Conservation (phyloP, 2,329 filamentous ascomycete species). For the Aureobasidium namibiae region DNA sequence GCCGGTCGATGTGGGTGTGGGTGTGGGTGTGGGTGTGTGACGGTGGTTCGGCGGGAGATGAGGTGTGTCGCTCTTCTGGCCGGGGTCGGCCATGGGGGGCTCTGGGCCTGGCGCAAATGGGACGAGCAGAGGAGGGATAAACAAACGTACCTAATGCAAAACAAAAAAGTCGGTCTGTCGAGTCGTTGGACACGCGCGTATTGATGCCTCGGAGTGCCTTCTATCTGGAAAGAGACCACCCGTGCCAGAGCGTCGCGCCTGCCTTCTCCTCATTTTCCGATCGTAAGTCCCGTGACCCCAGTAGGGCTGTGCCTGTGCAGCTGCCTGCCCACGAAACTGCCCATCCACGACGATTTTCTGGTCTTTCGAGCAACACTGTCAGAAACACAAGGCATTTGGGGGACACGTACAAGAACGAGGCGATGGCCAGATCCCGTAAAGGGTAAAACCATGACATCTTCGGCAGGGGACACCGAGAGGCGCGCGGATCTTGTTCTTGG, state of each 20-base stretch:
- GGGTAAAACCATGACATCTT: constrained; percentile 6
- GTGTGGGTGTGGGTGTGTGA: neutral
- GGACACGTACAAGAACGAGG: neutral
- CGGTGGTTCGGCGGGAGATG: constrained; percentile 2
- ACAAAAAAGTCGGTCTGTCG: constrained; percentile 11
- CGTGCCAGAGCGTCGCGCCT: neutral
- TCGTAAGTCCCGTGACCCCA: neutral
- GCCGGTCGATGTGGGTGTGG: neutral
- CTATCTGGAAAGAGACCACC: constrained; percentile 8
- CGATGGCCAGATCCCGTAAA: neutral
- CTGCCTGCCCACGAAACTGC: neutral
- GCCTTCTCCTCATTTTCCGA: constrained; percentile 10
- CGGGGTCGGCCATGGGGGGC: neutral
- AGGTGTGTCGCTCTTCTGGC: neutral
- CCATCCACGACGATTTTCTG: neutral
- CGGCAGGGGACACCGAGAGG: constrained; percentile 9
- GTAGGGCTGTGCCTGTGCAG: neutral
- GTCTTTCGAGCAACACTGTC: neutral
- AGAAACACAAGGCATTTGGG: neutral
- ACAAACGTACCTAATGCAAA: constrained; percentile 11
- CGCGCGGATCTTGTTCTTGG: constrained; percentile 14
- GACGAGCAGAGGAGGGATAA: neutral
- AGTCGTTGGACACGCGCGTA: constrained; percentile 13
- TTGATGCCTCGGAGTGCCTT: constrained; percentile 11
- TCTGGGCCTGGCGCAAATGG: neutral